Evolutionary conservation across 768 basidiomycete genomes (phyloP), one percentile per base, ranked within the genome.

Genomic region (Wakefieldia striispora): DNA sequence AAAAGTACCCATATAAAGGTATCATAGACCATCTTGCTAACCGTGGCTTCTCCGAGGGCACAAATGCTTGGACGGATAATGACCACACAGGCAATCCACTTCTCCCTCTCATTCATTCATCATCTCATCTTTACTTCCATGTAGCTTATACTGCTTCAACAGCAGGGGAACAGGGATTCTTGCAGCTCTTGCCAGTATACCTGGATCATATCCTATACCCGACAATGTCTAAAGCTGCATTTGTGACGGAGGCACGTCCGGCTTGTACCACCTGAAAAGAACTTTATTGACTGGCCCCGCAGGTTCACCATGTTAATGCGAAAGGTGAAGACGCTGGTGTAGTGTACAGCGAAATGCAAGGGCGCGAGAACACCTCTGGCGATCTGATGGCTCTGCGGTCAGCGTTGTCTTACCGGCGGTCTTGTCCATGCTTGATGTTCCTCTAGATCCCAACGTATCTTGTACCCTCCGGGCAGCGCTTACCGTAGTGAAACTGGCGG

Each of bases 401-500:
- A 37, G 82, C 74, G 29, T 24, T 14, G 16, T 10, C 23, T 20
- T 34, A 17, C 43, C 17, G 23, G 31, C 12, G 21, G 21, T n/a
- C 11, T 33, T 45, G n/a, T 45, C 27, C 26, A 23, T 46, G 33
- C 39, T 62, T 14, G 47, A 23, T 39, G 43, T 29, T 49, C 19
- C 35, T 45, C 27, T 61, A 95, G 91, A 29, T 72, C 81, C 49
- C 93, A 97, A 64, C 83, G 86, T 20, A 66, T 86, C n/a, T 59
- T 93, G 33, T 91, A 97, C 60, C 88, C 89, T 24, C 69, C 77
- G 34, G 82, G 78, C 17, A 97, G 89, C 63, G 97, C 83, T 7
- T 97, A 98, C 62, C 81, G 95, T 23, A 95, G 92, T 57, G 97
- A 99, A 76, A 98, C 95, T 0, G 97, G 97, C 19, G 97, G 97